Base-by-base conservation (phyloP, 257 asterid genomes). In the Capsicum chinense region DNA sequence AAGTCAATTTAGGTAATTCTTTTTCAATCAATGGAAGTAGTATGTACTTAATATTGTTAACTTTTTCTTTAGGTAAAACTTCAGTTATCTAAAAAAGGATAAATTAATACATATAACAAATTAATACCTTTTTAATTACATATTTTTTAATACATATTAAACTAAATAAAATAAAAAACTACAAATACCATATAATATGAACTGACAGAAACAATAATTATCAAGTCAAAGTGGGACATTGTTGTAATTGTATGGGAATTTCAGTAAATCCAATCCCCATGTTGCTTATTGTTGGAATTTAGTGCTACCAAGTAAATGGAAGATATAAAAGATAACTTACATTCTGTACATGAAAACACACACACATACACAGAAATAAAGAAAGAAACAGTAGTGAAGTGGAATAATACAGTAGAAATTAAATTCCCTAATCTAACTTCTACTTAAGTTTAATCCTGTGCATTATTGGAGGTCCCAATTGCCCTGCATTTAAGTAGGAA, bases 271-370 rank as follows among this genome's bases (percentile, higher is more conserved):
- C 35, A 52, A 78, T 14, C 64, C 81, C 62, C 64, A 78, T 54
- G 48, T 78, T 78, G 48, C 26, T 78, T 54, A 76, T 76, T 52
- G 26, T 50, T 76, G 63, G 81, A 76, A 52, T 76, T 76, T 76
- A 52, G 63, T 76, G 48, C 42, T 71, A n/a, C 37, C 37, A 17
- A 47, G 58, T 47, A 44, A 44, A 44, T 19, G 39, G 39, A 42
- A 71, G 47, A 39, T 44, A 47, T 16, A 69, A 69, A 42, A 69
- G 42, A 26, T 4, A 54, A 52, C 26, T 78, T 54, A 78, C 62
- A 78, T 52, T 54, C 60, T 78, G 64, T 78, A 78, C 81, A 78
- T 78, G 48, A 4, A 78, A 54, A 78, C 47, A 54, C 26, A 3
- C 58, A 52, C 48, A 76, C 12, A 76, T 6, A 3, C 2, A 6